Evolutionary conservation across 441 rosid genomes (phyloP).

Genomic region (Euphorbia celastroides): DNA sequence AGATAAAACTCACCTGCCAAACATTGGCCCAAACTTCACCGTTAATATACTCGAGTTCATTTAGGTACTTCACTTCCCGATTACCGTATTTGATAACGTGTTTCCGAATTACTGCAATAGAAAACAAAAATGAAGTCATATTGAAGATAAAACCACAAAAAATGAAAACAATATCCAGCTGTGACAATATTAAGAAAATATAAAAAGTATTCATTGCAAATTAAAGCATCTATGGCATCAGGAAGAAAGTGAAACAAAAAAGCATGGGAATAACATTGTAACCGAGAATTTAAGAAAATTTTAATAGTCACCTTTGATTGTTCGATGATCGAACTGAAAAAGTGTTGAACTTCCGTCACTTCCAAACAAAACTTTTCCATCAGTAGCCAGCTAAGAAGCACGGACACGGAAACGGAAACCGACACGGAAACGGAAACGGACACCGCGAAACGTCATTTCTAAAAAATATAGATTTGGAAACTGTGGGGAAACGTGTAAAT

Average conservation of each 20-base stretch:
- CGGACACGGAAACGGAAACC: too few species aligned
- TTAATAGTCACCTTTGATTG: constrained; percentile 51
- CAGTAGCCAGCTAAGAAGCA: constrained; percentile 86
- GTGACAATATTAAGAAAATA: neutral
- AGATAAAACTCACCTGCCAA: constrained; percentile 58
- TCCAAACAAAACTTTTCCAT: constrained; percentile 77
- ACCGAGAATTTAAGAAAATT: neutral
- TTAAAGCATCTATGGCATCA: neutral
- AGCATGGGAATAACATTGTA: neutral
- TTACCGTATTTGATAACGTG: constrained; percentile 50
- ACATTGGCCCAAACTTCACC: constrained; percentile 96
- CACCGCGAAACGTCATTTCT: too few species aligned
- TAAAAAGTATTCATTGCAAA: too few species aligned
- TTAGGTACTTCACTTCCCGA: constrained; percentile 57
- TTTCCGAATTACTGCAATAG: constrained; percentile 49
- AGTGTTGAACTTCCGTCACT: constrained; percentile 84
- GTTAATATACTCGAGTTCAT: constrained; percentile 83
- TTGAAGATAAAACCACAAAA: neutral
- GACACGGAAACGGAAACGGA: too few species aligned
- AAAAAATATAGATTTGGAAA: too few species aligned
- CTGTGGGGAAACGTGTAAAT: too few species aligned
- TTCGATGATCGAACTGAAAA: constrained; percentile 63
- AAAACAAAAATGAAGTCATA: constrained; percentile 5
- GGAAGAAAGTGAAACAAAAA: neutral
- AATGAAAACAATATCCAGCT: neutral